Evolutionary conservation across 495 filamentous ascomycete species (phyloP), one percentile per base, ranked within the genome.

Genomic region (Penicillium diatomitis): DNA sequence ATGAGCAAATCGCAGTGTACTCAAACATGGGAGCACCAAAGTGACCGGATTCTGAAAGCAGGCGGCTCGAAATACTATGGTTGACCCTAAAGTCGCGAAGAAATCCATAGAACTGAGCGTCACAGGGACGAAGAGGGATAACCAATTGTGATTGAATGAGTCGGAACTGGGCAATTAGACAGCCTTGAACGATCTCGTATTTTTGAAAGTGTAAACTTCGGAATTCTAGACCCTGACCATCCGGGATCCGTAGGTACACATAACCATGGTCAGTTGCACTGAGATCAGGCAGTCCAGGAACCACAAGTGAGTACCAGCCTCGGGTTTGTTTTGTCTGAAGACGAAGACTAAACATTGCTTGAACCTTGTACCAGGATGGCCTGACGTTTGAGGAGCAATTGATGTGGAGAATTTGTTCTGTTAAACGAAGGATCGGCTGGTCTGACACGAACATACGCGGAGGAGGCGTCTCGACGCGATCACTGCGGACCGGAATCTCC

Each of bases 111-210:
- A 53, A 65, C 8, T 44, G 46, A 30, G 38, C 49, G 30, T 61
- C 51, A 30, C 64, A 69, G 8, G 54, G 47, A 7, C 67, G 67
- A 6, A 71, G 41, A 1, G 63, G 50, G 20, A 68, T 39, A 20
- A 63, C 51, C 37, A 72, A 54, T 8, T 61, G 56, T 5, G 51
- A 50, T 0, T 50, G 41, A 8, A 55, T 46, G 0, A 10, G 28
- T 30, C 28, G n/a, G 30, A 73, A 66, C 28, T 69, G 64, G 6
- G 59, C 67, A 44, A 65, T 56, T 41, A 71, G 53, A 37, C 62
- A 70, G 43, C 56, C 47, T n/a, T 68, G 60, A n/a, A 63, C 38
- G 5, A 67, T 38, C 2, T 52, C 58, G 38, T 60, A 49, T 29
- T 60, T 47, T 7, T 55, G 57, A 8, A 68, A 53, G 41, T 60